phyloP scores from a whole-genome alignment of 805 yeast genomes.

The Yamadazyma paraphyllophila region DNA sequence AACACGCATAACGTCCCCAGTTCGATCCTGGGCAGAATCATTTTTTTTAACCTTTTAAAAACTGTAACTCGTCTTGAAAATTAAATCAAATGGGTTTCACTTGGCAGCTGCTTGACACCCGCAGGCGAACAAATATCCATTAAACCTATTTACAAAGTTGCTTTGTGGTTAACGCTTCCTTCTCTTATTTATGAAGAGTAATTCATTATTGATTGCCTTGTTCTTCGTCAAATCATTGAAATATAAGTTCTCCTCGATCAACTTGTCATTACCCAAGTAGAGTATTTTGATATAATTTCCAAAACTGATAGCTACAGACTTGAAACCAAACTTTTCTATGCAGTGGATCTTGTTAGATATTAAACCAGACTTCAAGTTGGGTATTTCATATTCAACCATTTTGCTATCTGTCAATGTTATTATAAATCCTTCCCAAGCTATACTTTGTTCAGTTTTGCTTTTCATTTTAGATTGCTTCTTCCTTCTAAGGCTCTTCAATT shows the following conservation, averaged over 20 bases:
- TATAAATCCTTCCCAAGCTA: constrained; percentile 77
- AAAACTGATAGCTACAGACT: constrained; percentile 70
- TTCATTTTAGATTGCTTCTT: not conserved
- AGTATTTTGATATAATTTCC: constrained; percentile 72
- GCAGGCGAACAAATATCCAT: not conserved
- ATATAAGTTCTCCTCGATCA: constrained; percentile 58
- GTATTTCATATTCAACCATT: constrained; percentile 56
- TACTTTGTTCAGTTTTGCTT: not conserved
- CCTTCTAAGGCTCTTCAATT: not conserved
- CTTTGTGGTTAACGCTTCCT: constrained; percentile 18
- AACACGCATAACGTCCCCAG: constrained; percentile 99
- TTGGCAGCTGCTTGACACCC: too few relatives aligned
- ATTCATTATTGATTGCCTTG: constrained; percentile 38
- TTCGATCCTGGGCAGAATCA: constrained; percentile 99
- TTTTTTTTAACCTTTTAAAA: constrained; percentile 21
- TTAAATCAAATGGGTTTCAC: too few relatives aligned
- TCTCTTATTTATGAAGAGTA: constrained; percentile 53
- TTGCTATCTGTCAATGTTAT: constrained; percentile 63
- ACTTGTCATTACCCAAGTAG: constrained; percentile 72
- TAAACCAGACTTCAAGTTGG: constrained; percentile 42
- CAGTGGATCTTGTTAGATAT: constrained; percentile 59
- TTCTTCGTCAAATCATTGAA: constrained; percentile 37
- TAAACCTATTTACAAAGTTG: not conserved
- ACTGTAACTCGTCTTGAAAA: too few relatives aligned
- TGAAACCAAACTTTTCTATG: constrained; percentile 69